Percentiles rank a stretch among this genome's conserved stretches.
These are phyloP conservation scores for Eucalyptus dawsonii DNA, from an alignment of 345 rosid species.

Conservation along the genomic window DNA sequence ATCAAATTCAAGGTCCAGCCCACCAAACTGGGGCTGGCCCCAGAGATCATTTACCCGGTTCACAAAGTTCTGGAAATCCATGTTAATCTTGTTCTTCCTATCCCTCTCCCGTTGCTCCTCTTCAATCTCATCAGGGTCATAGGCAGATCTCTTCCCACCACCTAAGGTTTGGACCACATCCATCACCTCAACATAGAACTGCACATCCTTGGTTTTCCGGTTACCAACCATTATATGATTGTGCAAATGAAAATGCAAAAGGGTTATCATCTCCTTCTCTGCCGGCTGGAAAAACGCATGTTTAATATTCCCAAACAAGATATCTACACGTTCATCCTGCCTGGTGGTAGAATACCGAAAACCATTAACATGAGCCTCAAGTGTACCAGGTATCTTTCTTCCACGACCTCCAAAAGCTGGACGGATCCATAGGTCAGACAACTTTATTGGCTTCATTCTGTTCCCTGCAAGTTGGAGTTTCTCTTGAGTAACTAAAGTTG, in stretches of 20 bases:
- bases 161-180: conserved; percentile 81
- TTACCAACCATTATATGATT: conserved; percentile 87
- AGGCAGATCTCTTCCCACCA: conserved; percentile 82
- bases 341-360: no score
- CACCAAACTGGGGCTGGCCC: conserved; percentile 68
- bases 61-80: conserved; percentile 34
- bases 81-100: conserved; percentile 34
- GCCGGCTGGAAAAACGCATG: no score
- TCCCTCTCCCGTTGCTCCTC: conserved; percentile 84
- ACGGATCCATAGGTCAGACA: no score
- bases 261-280: no score
- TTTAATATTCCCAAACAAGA: no score
- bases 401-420: no score
- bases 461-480: no score
- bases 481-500: no score
- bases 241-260: conserved; percentile 59
- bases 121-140: conserved; percentile 89
- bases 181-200: conserved; percentile 79
- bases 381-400: no score
- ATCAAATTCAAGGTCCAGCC: conserved; percentile 81
- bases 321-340: no score
- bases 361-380: no score
- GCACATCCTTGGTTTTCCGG: conserved; percentile 85
- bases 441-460: no score
- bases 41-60: conserved; percentile 74